phyloP scores from a whole-genome alignment of 2,329 filamentous ascomycete species.

The Fusarium sp. region DNA sequence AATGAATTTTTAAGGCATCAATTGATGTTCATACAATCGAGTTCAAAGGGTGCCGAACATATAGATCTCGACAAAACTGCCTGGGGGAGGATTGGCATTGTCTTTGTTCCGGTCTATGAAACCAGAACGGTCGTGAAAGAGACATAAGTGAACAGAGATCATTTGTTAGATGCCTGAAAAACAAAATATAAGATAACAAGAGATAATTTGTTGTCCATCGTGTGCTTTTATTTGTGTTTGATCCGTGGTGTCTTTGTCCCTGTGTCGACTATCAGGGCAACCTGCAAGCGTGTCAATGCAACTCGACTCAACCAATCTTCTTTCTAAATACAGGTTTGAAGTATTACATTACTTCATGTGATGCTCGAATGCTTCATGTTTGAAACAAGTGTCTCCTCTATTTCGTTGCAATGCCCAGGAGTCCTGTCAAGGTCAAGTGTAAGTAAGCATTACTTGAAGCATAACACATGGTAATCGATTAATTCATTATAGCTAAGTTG shows the following conservation, averaged over 20 bases:
- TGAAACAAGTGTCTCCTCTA: not conserved
- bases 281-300: not conserved
- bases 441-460: no score
- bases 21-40: not conserved
- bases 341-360: no score
- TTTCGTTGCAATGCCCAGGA: not conserved
- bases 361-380: no score
- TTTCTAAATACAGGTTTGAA: not conserved
- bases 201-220: no score
- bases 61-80: not conserved
- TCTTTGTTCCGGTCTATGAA: conserved; percentile 7
- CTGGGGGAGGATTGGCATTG: not conserved
- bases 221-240: not conserved
- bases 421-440: not conserved
- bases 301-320: no score
- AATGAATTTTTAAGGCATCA: not conserved
- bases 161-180: not conserved
- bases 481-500: no score
- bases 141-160: not conserved
- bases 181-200: not conserved
- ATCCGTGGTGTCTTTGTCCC: not conserved
- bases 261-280: not conserved
- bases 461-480: not conserved
- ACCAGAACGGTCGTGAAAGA: not conserved
- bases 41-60: not conserved